Evolutionary conservation across 257 asterid genomes (phyloP).

Genomic region (Solanum habrochaites): DNA sequence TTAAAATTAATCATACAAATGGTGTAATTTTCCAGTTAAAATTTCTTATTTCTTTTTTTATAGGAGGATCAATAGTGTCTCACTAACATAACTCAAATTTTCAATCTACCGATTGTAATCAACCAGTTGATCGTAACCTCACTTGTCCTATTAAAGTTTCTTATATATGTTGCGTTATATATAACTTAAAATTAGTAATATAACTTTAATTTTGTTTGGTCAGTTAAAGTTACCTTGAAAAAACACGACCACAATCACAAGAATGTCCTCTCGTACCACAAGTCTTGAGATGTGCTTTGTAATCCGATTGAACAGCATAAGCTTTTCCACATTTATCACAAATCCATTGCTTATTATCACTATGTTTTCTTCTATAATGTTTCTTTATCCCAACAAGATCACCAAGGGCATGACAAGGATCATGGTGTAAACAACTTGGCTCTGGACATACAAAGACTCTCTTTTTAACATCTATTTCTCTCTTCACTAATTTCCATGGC

Average conservation of each 20-base stretch:
- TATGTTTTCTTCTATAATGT: slow-evolving; percentile 61
- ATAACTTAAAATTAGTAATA: too few species aligned
- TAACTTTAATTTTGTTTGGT: too few species aligned
- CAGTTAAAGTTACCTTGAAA: slow-evolving; percentile 15
- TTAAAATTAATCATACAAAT: too few species aligned
- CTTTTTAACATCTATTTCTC: slow-evolving; percentile 38
- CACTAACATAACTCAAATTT: too few species aligned
- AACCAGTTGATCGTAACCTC: too few species aligned
- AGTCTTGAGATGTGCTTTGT: slow-evolving; percentile 62
- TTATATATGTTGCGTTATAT: too few species aligned
- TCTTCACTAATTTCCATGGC: slow-evolving; percentile 21
- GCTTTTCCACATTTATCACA: slow-evolving; percentile 63
- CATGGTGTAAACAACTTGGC: slow-evolving; percentile 65
- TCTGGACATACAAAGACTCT: slow-evolving; percentile 71
- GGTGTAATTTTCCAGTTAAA: too few species aligned
- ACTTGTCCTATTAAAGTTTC: too few species aligned
- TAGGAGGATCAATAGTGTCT: too few species aligned
- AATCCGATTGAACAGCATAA: slow-evolving; percentile 67
- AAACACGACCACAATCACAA: slow-evolving; percentile 67
- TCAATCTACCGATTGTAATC: too few species aligned
- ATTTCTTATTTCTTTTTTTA: too few species aligned
- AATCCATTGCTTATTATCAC: slow-evolving; percentile 58
- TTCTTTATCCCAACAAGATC: slow-evolving; percentile 72
- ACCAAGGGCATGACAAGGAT: slow-evolving; percentile 64
- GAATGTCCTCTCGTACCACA: slow-evolving; percentile 75